Evolutionary conservation across 106 monocot genomes (phyloP), one percentile per base, ranked within the genome.

Genomic region (Dendrobium chrysotoxum): DNA sequence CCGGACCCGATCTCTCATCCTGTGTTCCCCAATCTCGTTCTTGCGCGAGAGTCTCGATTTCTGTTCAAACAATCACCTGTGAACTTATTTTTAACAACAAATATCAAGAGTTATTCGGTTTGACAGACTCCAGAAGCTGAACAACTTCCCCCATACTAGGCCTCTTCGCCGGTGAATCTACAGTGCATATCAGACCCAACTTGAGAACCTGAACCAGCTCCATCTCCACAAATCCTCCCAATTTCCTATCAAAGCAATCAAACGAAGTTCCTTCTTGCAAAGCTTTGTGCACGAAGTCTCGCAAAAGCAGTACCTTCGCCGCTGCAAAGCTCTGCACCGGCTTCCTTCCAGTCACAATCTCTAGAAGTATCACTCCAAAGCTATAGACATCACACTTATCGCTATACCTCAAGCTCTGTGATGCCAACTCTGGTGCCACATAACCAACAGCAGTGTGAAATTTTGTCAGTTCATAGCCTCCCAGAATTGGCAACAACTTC

Each of bases 71-170:
- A 7, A 44, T 44, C 44, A 44, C 44, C 44, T 5, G 0, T 44
- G 8, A 44, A 44, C 44, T 44, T 44, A 9, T 44, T 44, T 9
- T 44, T 44, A 44, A 44, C 44, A 4, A 25, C 67, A 68, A 68
- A n/a, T 23, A 79, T 87, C 75, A 85, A 41, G 83, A 81, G 79
- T 64, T 40, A 16, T 26, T 40, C 12, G 84, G 78, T 79, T 82
- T 88, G 83, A 93, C 83, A 7, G 92, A 98, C 75, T 98, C 95
- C 71, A 98, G 70, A 79, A 87, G 89, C 85, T 98, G 95, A 80
- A 98, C 98, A 64, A 93, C 98, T 72, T 98, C 98, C 7, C 90
- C 94, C 95, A 98, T 98, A 81, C 81, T 93, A 1, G 95, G 98
- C 78, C 98, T 85, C 83, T 72, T 91, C n/a, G 79, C 61, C 4